A percentile compares a stretch with the other conserved stretches of the same genome.
These are phyloP conservation scores for Cyberlindnera bimundalis DNA, from an alignment of 805 yeast genomes.

Conservation along the genomic window DNA sequence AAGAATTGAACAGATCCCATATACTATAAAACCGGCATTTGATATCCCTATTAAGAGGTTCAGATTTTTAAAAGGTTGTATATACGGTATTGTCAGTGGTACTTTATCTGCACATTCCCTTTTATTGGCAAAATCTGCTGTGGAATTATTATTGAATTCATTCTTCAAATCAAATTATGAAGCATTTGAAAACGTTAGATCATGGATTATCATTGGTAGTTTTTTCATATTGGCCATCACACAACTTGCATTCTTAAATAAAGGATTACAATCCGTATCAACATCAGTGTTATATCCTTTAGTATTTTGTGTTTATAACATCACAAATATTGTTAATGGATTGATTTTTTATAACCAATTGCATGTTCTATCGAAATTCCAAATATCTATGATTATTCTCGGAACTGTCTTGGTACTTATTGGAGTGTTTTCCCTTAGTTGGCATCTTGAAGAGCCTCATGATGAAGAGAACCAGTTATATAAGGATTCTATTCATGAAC, in stretches of 20 bases:
- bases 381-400: slow-evolving; percentile 43
- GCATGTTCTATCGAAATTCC: slow-evolving; percentile 31
- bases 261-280: slow-evolving; percentile 65
- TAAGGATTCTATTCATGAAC: slow-evolving; percentile 16
- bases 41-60: slow-evolving; percentile 13
- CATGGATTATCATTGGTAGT: slow-evolving; percentile 48
- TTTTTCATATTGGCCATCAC: slow-evolving; percentile 63
- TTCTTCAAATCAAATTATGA: slow-evolving; percentile 32
- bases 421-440: slow-evolving; percentile 68
- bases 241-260: slow-evolving; percentile 70
- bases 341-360: slow-evolving; percentile 56
- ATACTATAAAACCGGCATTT: background rate
- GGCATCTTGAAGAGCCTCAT: slow-evolving; percentile 38
- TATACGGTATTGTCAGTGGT: slow-evolving; percentile 70
- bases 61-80: slow-evolving; percentile 48
- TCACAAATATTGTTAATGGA: slow-evolving; percentile 64
- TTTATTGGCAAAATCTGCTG: slow-evolving; percentile 78
- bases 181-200: slow-evolving; percentile 38
- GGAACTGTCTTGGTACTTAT: slow-evolving; percentile 39
- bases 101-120: slow-evolving; percentile 82
- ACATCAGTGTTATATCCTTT: slow-evolving; percentile 82
- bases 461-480: slow-evolving; percentile 27
- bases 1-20: slow-evolving; percentile 3
- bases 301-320: slow-evolving; percentile 79
- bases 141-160: slow-evolving; percentile 58